Evolutionary conservation across 805 yeast genomes (phyloP).

Genomic region (Lachancea dasiensis): DNA sequence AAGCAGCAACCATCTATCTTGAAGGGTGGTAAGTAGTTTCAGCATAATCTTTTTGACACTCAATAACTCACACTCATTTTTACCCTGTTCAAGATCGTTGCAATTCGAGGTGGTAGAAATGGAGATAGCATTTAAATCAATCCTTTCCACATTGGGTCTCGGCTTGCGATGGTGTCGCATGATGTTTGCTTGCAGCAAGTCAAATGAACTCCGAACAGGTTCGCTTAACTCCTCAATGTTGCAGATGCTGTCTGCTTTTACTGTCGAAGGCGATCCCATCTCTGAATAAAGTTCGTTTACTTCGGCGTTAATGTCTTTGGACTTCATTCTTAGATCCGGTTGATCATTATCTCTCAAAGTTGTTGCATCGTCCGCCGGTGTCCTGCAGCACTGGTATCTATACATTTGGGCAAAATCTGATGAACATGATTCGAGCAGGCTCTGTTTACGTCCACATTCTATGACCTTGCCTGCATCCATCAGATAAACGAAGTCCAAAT

Average conservation of each 20-base stretch:
- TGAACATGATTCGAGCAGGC: conserved; percentile 22
- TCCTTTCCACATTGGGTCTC: neutral
- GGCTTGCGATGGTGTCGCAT: conserved; percentile 1
- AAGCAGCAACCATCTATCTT: conserved; percentile 29
- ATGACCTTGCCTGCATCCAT: conserved; percentile 54
- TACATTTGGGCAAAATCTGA: conserved; percentile 4
- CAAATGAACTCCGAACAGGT: conserved; percentile 4
- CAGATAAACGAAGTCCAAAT: conserved; percentile 51
- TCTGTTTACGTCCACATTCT: conserved; percentile 38
- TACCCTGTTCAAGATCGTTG: conserved; percentile 1
- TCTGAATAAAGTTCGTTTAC: conserved; percentile 6
- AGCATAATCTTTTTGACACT: conserved; percentile 19
- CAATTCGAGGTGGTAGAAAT: too few relatives aligned
- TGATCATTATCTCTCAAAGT: neutral
- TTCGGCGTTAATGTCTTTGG: conserved; percentile 1
- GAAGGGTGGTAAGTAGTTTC: conserved; percentile 27
- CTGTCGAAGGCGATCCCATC: conserved; percentile 6
- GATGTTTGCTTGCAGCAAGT: conserved; percentile 3
- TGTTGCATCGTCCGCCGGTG: conserved; percentile 1
- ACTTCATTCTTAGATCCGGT: neutral
- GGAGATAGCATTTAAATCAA: neutral
- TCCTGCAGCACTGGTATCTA: conserved; percentile 5
- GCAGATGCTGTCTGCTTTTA: conserved; percentile 1
- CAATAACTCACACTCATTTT: conserved; percentile 1
- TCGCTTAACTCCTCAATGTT: neutral